Percentiles rank a stretch among this genome's conserved stretches.
phyloP scores from a whole-genome alignment of 768 basidiomycete genomes.

The Trametes coccinea region DNA sequence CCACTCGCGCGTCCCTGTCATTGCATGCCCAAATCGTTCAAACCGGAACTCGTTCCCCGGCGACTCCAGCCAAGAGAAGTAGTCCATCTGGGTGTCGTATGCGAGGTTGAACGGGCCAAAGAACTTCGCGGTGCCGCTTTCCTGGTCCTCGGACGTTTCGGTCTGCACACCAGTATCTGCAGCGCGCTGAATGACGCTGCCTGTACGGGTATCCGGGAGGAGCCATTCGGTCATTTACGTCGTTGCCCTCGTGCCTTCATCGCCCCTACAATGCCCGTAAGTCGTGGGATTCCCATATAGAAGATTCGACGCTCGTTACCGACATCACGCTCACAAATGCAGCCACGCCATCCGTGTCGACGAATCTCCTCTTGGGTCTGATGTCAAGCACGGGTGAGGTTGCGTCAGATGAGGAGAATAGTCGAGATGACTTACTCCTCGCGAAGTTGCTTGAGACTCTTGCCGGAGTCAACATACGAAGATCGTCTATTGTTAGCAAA shows the following conservation, averaged over 20 bases:
- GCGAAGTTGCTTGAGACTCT: conserved; percentile 3
- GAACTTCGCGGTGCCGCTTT: background rate
- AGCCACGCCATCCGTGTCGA: conserved; percentile 61
- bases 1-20: conserved; percentile 72
- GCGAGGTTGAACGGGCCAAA: conserved; percentile 66
- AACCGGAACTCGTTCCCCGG: conserved; percentile 38
- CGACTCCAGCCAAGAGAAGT: conserved; percentile 58
- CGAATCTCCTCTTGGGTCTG: conserved; percentile 67
- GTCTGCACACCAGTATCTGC: too few species aligned
- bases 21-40: conserved; percentile 71
- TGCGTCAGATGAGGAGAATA: too few species aligned
- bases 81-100: background rate
- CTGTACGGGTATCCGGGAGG: conserved; percentile 13
- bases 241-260: conserved; percentile 72
- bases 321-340: conserved; percentile 72
- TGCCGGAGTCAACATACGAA: conserved; percentile 21
- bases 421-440: background rate
- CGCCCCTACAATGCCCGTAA: conserved; percentile 41
- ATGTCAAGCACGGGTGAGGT: background rate
- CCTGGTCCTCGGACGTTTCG: background rate
- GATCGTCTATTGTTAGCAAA: conserved; percentile 26
- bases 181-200: too few species aligned
- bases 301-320: conserved; percentile 25
- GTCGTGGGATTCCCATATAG: too few species aligned
- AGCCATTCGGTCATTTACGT: conserved; percentile 67